phyloP scores from a whole-genome alignment of 2,329 filamentous ascomycete species.

The Mycocentrospora acerina region DNA sequence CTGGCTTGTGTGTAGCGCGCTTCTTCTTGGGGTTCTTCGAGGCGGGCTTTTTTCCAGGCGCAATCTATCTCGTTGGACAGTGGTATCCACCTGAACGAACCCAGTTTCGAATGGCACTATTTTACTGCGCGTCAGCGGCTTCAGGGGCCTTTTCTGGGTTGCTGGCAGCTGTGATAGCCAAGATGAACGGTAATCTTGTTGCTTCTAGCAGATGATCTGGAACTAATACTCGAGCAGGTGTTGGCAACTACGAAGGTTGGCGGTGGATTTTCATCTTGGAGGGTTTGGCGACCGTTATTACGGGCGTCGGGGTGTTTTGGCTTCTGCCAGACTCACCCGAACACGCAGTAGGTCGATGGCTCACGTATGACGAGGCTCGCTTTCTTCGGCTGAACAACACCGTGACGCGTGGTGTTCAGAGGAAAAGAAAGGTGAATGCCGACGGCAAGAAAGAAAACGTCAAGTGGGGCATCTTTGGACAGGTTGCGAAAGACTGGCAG shows the following conservation, averaged over 20 bases:
- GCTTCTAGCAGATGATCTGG: neutral
- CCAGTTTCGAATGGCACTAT: slow-evolving; percentile 57
- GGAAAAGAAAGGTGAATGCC: slow-evolving; percentile 10
- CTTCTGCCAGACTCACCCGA: slow-evolving; percentile 19
- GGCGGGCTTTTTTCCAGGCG: slow-evolving; percentile 23
- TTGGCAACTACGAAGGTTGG: slow-evolving; percentile 40
- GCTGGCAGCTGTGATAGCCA: slow-evolving; percentile 56
- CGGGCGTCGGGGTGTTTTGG: slow-evolving; percentile 11
- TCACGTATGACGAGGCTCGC: slow-evolving; percentile 19
- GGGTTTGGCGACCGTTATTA: slow-evolving; percentile 11
- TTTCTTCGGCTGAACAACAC: slow-evolving; percentile 14
- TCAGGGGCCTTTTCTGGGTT: slow-evolving; percentile 60
- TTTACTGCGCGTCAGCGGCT: slow-evolving; percentile 56
- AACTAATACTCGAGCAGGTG: no score
- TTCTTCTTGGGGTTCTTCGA: slow-evolving; percentile 34
- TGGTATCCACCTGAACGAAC: slow-evolving; percentile 60
- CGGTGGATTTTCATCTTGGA: slow-evolving; percentile 27
- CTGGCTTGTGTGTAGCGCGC: slow-evolving; percentile 49
- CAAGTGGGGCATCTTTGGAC: slow-evolving; percentile 22
- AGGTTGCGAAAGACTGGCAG: slow-evolving; percentile 53
- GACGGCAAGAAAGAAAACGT: slow-evolving; percentile 16
- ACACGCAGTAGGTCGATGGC: slow-evolving; percentile 25
- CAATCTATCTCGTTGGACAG: slow-evolving; percentile 56
- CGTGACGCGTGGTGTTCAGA: slow-evolving; percentile 14
- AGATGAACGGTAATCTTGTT: slow-evolving; percentile 57